Evolutionary conservation across 441 rosid genomes (phyloP), one percentile per base, ranked within the genome.

Genomic region (Croton setiger): DNA sequence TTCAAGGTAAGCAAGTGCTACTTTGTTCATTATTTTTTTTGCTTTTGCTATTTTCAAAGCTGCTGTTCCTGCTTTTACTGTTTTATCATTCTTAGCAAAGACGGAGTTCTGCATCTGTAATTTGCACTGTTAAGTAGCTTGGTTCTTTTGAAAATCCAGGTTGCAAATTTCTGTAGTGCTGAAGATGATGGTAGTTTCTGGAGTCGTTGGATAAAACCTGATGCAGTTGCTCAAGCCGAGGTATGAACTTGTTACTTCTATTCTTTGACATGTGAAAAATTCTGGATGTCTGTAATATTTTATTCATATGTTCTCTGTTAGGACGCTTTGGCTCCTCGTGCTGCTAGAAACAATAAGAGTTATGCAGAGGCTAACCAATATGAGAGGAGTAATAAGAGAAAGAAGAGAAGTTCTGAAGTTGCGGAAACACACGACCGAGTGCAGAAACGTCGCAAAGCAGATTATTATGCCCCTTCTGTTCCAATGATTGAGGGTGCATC

Each of bases 181-280:
- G 98, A 96, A 83, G 97, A 96, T 82, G 98, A 96, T 85, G 90
- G 97, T 64, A 91, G 91, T 73, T 96, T 96, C 64, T 96, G 99
- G 99, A 96, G 99, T 85, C 97, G 98, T 44, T 96, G 98, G 99
- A 96, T 96, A 82, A 93, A 93, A 83, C 98, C 99, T 56, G 99
- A 96, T 10, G 92, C 97, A 31, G 75, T 96, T 31, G 83, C 86
- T 48, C 86, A 82, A 54, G 98, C 99, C 23, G 97, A 96, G 76
- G 99, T 93, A 90, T 76, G 85, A 45, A 52, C 27, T 33, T 66
- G 27, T 68, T 67, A 60, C 59, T 70, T 72, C 66, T 59, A 71
- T 71, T 37, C 20, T 68, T 60, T 63, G 27, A 48, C 17, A 5
- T 63, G 0, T 68, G 11, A 6, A 23, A 15, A 31, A 12, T 7